Evolutionary conservation across 2,329 filamentous ascomycete genomes (phyloP).

Genomic region (Nannizziopsis barbatae): DNA sequence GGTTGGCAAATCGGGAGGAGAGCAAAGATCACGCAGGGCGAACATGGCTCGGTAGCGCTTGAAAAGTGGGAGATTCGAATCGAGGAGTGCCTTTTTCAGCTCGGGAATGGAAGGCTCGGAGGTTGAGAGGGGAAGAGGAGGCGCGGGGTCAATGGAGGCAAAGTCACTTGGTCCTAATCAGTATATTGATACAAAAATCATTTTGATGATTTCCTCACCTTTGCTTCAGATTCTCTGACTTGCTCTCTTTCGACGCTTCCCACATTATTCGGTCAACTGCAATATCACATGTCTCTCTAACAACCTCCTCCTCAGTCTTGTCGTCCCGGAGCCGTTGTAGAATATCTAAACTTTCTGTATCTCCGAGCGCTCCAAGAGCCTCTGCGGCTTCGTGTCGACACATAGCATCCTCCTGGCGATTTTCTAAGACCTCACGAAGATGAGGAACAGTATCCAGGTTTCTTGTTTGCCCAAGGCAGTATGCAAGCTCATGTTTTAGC

Average conservation of each 20-base stretch:
- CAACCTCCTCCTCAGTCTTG: conserved; percentile 61
- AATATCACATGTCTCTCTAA: conserved; percentile 95
- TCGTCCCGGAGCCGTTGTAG: conserved; percentile 65
- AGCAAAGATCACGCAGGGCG: conserved; percentile 84
- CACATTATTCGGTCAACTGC: conserved; percentile 89
- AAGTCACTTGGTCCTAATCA: conserved; percentile 58
- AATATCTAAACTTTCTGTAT: conserved; percentile 60
- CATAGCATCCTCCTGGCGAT: conserved; percentile 82
- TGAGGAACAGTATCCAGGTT: conserved; percentile 63
- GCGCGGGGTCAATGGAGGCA: conserved; percentile 87
- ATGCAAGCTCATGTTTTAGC: conserved; percentile 92
- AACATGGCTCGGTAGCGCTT: conserved; percentile 97
- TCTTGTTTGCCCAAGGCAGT: conserved; percentile 85
- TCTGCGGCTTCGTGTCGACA: conserved; percentile 94
- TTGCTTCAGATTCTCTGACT: conserved; percentile 64
- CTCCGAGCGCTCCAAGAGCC: conserved; percentile 77
- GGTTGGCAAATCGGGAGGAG: conserved; percentile 80
- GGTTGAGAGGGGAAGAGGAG: conserved; percentile 63
- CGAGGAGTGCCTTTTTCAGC: conserved; percentile 65
- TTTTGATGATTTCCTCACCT: conserved; percentile 48
- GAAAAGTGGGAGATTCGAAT: conserved; percentile 71
- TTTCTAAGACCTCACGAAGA: conserved; percentile 61
- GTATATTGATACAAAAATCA: conserved; percentile 3
- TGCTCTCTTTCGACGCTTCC: conserved; percentile 65
- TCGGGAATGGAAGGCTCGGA: conserved; percentile 55